A percentile compares a stretch with the other conserved stretches of the same genome.
Evolutionary conservation across 306 rosid species (phyloP).

Genomic region (Pterocarpus santalinus): DNA sequence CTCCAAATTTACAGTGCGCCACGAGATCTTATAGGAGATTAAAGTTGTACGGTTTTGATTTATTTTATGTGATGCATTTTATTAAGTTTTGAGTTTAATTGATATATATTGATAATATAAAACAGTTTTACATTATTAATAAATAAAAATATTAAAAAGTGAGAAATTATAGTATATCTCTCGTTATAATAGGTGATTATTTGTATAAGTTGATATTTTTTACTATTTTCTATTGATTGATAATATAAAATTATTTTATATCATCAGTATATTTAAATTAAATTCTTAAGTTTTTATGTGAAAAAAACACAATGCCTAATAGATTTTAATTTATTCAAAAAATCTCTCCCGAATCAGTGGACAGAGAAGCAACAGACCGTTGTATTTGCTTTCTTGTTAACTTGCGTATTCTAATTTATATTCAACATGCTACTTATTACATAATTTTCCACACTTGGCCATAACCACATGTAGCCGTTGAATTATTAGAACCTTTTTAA

Average conservation of each 20-base stretch:
- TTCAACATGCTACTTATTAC: not conserved
- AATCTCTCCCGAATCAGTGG: slow-evolving; percentile 18
- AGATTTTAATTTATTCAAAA: not conserved
- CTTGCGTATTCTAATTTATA: not conserved
- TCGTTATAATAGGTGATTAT: too few species aligned
- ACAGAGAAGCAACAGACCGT: slow-evolving; percentile 9
- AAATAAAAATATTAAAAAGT: too few species aligned
- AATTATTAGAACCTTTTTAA: slow-evolving; percentile 3
- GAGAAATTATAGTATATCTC: too few species aligned
- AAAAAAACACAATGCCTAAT: not conserved
- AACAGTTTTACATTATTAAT: too few species aligned
- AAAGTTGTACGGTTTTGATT: not conserved
- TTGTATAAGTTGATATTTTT: too few species aligned
- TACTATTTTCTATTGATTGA: too few species aligned
- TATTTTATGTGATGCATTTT: not conserved
- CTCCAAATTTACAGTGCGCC: not conserved
- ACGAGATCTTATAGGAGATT: not conserved
- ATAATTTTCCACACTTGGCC: slow-evolving; percentile 1
- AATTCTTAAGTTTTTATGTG: not conserved
- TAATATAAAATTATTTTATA: too few species aligned
- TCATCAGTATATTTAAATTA: too few species aligned
- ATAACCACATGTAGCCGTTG: slow-evolving; percentile 23
- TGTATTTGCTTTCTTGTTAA: slow-evolving; percentile 17
- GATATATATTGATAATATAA: too few species aligned
- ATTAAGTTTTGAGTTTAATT: too few species aligned